These are phyloP conservation scores for Cyberlindnera mycetangii DNA, from an alignment of 805 yeast species.

Conservation along the genomic window DNA sequence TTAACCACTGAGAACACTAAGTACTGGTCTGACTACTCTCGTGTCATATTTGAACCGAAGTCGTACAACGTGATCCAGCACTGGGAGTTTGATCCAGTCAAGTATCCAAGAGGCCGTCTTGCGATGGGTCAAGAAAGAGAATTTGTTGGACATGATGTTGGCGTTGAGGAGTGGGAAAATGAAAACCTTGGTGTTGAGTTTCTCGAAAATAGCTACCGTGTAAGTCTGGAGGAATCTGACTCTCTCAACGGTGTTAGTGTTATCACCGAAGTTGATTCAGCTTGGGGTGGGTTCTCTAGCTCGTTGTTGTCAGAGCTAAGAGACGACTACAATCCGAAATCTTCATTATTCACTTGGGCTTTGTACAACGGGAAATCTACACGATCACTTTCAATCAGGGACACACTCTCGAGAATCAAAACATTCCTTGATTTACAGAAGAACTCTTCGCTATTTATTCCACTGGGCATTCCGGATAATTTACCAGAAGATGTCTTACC, in stretches of 20 bases:
- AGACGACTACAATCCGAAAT: constrained; percentile 67
- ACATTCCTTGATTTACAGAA: constrained; percentile 44
- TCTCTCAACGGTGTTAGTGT: constrained; percentile 66
- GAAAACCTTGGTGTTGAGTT: constrained; percentile 42
- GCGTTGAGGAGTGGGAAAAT: constrained; percentile 55
- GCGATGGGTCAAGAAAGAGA: constrained; percentile 30
- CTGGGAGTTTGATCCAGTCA: constrained; percentile 54
- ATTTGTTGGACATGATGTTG: constrained; percentile 51
- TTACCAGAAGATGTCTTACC: constrained; percentile 20
- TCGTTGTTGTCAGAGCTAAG: constrained; percentile 49
- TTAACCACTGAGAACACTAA: constrained; percentile 42
- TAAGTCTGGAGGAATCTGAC: constrained; percentile 73
- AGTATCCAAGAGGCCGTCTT: constrained; percentile 28
- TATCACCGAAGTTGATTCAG: constrained; percentile 66
- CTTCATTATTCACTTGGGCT: constrained; percentile 46
- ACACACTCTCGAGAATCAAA: constrained; percentile 40
- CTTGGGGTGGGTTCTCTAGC: constrained; percentile 79
- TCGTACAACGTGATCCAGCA: constrained; percentile 50
- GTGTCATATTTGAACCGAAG: constrained; percentile 62
- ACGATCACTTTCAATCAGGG: constrained; percentile 14
- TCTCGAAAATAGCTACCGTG: constrained; percentile 57
- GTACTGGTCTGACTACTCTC: constrained; percentile 81
- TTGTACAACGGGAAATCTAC: constrained; percentile 29
- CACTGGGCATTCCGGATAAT: constrained; percentile 37
- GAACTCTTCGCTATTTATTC: constrained; percentile 53